Conservation (phyloP, 306 rosid genomes). For the Aeschynomene evenia region DNA sequence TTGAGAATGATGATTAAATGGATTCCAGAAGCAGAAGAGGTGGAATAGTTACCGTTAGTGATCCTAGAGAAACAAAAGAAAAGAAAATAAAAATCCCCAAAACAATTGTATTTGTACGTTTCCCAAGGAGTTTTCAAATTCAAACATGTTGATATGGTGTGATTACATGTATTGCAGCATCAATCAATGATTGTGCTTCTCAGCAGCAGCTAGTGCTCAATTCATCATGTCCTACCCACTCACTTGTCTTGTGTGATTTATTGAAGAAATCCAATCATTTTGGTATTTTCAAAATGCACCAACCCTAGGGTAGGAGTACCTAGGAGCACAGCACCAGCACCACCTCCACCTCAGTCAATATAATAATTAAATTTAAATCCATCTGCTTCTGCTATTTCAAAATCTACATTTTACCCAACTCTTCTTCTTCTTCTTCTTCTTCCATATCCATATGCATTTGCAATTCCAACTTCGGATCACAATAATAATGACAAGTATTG, state of each 20-base stretch:
- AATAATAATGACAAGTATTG: neutral
- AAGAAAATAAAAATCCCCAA: too few relatives aligned
- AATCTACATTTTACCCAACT: slow-evolving; percentile 1
- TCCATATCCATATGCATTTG: neutral
- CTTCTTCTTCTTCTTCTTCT: neutral
- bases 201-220: neutral
- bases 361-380: too few relatives aligned
- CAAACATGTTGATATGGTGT: slow-evolving; percentile 6
- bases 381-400: too few relatives aligned
- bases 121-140: slow-evolving; percentile 37
- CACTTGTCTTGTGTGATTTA: too few relatives aligned
- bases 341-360: too few relatives aligned
- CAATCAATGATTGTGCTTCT: too few relatives aligned
- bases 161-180: neutral
- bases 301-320: neutral
- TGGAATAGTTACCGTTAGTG: neutral
- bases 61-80: too few relatives aligned
- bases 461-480: neutral
- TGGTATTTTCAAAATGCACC: too few relatives aligned
- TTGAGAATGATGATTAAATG: too few relatives aligned
- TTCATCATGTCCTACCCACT: too few relatives aligned
- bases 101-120: neutral
- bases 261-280: too few relatives aligned
- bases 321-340: neutral
- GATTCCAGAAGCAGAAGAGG: neutral